phyloP scores from a whole-genome alignment of 1,284 basidiomycete species.

The Melampsora larici-populina region DNA sequence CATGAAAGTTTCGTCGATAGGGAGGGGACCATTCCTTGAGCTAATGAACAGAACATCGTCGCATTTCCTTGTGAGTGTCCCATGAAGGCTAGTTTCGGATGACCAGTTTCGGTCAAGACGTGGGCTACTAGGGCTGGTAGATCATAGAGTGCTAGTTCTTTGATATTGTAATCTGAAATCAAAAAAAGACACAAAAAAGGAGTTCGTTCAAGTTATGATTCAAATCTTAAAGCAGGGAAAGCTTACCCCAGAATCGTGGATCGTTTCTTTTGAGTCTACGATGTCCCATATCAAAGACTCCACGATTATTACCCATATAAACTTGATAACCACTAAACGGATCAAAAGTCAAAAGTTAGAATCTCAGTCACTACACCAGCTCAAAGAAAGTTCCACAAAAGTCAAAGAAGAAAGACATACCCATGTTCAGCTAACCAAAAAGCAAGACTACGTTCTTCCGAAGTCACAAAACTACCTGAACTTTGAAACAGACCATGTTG shows the following conservation, averaged over 20 bases:
- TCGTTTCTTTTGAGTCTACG: slow-evolving; percentile 58
- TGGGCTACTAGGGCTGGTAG: slow-evolving; percentile 63
- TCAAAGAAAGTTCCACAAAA: background rate
- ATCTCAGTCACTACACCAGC: too few species aligned
- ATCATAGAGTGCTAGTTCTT: slow-evolving; percentile 64
- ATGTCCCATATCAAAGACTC: slow-evolving; percentile 65
- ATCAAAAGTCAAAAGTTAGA: too few species aligned
- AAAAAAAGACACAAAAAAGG: background rate
- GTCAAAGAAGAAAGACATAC: slow-evolving; percentile 43
- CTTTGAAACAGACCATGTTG: slow-evolving; percentile 65
- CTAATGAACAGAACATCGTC: slow-evolving; percentile 52
- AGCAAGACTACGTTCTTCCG: slow-evolving; percentile 63
- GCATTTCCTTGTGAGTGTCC: slow-evolving; percentile 57
- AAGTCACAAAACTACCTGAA: slow-evolving; percentile 64
- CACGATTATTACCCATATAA: slow-evolving; percentile 64
- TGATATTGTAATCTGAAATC: slow-evolving; percentile 62
- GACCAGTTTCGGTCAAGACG: slow-evolving; percentile 60
- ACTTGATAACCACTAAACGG: slow-evolving; percentile 60
- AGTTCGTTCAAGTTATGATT: background rate
- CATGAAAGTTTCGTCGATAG: slow-evolving; percentile 61
- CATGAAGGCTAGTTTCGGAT: slow-evolving; percentile 57
- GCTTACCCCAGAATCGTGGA: slow-evolving; percentile 63
- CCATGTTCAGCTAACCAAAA: slow-evolving; percentile 64
- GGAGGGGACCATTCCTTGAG: slow-evolving; percentile 61
- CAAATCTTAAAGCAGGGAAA: background rate